A percentile compares a stretch with the other conserved stretches of the same genome.
phyloP scores from a whole-genome alignment of 2,329 filamentous ascomycete genomes.

The Trichoderma sp. region DNA sequence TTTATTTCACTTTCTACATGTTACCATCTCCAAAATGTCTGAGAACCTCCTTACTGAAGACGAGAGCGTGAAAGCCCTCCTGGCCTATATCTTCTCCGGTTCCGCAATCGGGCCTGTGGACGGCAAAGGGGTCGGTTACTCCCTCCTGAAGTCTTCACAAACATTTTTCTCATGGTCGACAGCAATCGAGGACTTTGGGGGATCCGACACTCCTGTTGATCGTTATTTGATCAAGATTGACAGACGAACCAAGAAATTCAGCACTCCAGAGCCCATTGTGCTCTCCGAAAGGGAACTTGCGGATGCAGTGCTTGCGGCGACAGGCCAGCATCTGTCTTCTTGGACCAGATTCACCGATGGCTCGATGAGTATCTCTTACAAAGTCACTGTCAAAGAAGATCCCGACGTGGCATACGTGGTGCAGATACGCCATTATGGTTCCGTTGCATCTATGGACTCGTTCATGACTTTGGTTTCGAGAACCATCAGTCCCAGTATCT shows the following conservation, averaged over 20 bases:
- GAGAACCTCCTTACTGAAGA: neutral
- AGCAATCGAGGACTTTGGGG: neutral
- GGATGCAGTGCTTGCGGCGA: neutral
- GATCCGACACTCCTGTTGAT: neutral
- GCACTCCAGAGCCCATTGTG: neutral
- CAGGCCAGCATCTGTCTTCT: neutral
- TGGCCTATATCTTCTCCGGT: neutral
- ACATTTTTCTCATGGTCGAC: neutral
- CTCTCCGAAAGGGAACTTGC: neutral
- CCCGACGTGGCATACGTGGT: accelerated
- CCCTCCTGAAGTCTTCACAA: neutral
- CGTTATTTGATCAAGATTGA: neutral
- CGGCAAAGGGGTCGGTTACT: neutral
- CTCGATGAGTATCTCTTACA: neutral
- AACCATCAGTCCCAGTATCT: neutral
- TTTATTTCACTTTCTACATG: neutral
- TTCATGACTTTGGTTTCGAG: neutral
- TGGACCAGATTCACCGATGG: neutral
- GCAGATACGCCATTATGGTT: accelerated
- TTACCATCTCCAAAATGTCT: neutral
- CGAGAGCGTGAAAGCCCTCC: neutral
- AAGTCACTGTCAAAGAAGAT: neutral
- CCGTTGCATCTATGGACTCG: neutral
- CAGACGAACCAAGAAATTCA: neutral
- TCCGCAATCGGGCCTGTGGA: neutral